These are phyloP conservation scores for Torulaspora maleeae DNA, from an alignment of 805 yeast species.

Conservation along the genomic window DNA sequence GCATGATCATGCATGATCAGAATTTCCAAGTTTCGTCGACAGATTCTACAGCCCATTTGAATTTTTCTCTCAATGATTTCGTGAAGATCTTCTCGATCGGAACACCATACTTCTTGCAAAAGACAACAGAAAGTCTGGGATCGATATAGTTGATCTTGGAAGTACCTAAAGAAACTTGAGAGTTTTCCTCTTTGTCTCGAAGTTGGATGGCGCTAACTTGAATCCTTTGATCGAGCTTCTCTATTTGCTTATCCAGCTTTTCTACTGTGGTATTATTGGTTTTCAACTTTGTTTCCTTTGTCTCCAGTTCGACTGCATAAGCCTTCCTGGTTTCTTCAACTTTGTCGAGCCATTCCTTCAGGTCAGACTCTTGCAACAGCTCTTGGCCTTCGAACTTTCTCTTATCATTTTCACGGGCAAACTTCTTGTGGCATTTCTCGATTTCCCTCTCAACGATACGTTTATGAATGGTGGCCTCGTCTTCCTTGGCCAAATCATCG, in stretches of 20 bases:
- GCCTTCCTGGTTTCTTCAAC: slow-evolving; percentile 48
- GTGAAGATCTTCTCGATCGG: slow-evolving; percentile 92
- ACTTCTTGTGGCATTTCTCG: slow-evolving; percentile 60
- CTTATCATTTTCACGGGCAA: slow-evolving; percentile 74
- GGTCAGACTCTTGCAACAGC: slow-evolving; percentile 48
- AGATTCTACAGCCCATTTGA: slow-evolving; percentile 92
- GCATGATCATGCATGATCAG: slow-evolving; percentile 39
- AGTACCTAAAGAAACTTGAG: slow-evolving; percentile 88
- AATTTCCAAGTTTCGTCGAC: slow-evolving; percentile 86
- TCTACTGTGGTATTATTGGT: slow-evolving; percentile 51
- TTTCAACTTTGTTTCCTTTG: slow-evolving; percentile 55
- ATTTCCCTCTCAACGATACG: slow-evolving; percentile 59
- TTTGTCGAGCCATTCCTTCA: slow-evolving; percentile 54
- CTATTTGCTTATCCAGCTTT: slow-evolving; percentile 66
- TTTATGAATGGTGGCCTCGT: slow-evolving; percentile 53
- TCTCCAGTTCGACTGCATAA: slow-evolving; percentile 53
- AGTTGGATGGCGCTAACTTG: slow-evolving; percentile 64
- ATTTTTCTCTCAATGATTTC: slow-evolving; percentile 86
- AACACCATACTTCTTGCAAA: slow-evolving; percentile 76
- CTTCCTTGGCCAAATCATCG: slow-evolving; percentile 61
- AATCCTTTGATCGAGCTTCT: slow-evolving; percentile 66
- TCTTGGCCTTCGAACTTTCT: slow-evolving; percentile 53
- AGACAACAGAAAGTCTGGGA: slow-evolving; percentile 86
- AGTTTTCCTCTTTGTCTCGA: slow-evolving; percentile 90
- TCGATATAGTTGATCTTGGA: slow-evolving; percentile 94